These are phyloP conservation scores for Mercurialis annua DNA, from an alignment of 345 rosid species.

Conservation along the genomic window DNA sequence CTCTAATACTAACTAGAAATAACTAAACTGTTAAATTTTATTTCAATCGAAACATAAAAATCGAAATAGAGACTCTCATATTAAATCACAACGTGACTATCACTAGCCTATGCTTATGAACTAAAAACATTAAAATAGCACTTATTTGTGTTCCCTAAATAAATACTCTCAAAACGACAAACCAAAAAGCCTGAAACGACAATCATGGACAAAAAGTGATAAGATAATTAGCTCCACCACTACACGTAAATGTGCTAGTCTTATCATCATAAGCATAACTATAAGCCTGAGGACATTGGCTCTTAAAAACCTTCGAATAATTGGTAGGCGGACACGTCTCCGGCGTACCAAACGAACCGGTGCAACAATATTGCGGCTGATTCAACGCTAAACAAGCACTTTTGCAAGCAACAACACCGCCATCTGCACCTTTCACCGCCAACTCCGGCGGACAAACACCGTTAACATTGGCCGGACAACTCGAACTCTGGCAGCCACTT, in stretches of 20 bases:
- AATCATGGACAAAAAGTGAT: slow-evolving; percentile 42
- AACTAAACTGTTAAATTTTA: no score
- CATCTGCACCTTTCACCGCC: slow-evolving; percentile 19
- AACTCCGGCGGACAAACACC: slow-evolving; percentile 42
- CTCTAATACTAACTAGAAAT: no score
- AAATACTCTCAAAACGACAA: background rate
- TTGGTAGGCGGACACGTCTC: slow-evolving; percentile 36
- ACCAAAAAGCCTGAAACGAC: background rate
- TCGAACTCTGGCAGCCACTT: slow-evolving; percentile 16
- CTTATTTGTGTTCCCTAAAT: no score
- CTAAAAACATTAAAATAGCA: no score
- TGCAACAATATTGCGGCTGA: slow-evolving; percentile 43
- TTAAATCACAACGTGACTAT: no score
- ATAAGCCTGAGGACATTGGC: slow-evolving; percentile 55
- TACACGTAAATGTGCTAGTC: slow-evolving; percentile 38
- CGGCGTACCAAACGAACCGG: slow-evolving; percentile 25
- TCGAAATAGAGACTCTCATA: no score
- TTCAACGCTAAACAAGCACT: slow-evolving; percentile 40
- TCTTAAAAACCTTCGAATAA: slow-evolving; percentile 44
- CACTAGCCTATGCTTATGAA: no score
- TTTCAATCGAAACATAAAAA: no score
- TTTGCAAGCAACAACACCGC: slow-evolving; percentile 39
- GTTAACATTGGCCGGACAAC: slow-evolving; percentile 36
- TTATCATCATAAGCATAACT: slow-evolving; percentile 51
- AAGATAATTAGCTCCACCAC: slow-evolving; percentile 35